These are phyloP conservation scores for Aspergillus caelatus DNA, from an alignment of 2,329 filamentous ascomycete genomes.

Conservation along the genomic window DNA sequence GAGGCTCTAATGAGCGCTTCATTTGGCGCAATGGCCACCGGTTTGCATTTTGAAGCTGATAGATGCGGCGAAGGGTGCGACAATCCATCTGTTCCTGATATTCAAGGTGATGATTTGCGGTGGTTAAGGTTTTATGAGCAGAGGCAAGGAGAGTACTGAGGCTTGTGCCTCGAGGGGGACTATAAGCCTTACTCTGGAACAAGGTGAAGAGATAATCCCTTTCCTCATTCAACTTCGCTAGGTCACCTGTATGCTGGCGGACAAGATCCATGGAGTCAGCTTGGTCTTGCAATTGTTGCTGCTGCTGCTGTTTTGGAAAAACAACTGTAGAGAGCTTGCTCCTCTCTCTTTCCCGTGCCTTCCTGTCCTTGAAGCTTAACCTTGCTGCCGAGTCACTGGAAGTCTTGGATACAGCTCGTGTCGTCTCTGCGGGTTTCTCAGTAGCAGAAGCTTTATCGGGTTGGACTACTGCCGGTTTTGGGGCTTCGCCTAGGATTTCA, in stretches of 20 bases:
- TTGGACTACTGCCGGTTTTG: conserved; percentile 40
- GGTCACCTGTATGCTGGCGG: conserved; percentile 51
- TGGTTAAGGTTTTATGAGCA: conserved; percentile 87
- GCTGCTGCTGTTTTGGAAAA: conserved; percentile 69
- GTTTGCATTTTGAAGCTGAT: conserved; percentile 85
- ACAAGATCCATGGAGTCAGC: conserved; percentile 40
- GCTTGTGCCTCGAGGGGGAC: conserved; percentile 55
- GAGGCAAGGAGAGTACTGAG: conserved; percentile 75
- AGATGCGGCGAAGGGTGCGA: conserved; percentile 81
- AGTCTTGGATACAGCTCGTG: conserved; percentile 16
- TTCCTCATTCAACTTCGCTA: conserved; percentile 46
- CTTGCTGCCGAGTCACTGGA: conserved; percentile 39
- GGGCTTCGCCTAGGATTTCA: conserved; percentile 68
- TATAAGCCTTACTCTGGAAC: conserved; percentile 62
- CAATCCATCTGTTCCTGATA: conserved; percentile 86
- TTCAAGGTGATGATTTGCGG: conserved; percentile 78
- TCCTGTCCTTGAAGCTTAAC: conserved; percentile 52
- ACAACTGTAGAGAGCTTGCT: conserved; percentile 74
- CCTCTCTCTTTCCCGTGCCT: conserved; percentile 60
- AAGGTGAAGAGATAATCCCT: conserved; percentile 66
- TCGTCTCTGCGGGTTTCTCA: conserved; percentile 32
- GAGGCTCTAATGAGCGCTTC: conserved; percentile 79
- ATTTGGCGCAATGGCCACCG: conserved; percentile 92
- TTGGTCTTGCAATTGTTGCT: conserved; percentile 54
- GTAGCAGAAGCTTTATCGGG: conserved; percentile 42